Conservation (phyloP, 441 rosid species). For the Erodium trifolium region DNA sequence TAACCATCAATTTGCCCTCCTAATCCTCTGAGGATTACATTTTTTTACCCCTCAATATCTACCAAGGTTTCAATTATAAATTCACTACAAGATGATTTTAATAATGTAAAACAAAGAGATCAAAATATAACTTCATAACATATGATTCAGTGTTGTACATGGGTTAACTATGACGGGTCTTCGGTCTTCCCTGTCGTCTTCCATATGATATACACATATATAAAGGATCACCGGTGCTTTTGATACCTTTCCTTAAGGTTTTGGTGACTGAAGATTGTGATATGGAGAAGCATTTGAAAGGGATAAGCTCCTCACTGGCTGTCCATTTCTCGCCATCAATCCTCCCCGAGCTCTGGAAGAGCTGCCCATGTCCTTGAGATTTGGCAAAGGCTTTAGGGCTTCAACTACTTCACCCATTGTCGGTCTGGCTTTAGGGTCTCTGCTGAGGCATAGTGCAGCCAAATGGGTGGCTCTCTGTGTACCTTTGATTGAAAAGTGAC, state of each 20-base stretch:
- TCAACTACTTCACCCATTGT: conserved; percentile 58
- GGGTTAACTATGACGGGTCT: no score
- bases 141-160: no score
- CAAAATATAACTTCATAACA: no score
- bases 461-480: conserved; percentile 60
- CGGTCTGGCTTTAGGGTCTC: conserved; percentile 62
- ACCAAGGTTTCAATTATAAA: no score
- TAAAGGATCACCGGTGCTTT: no score
- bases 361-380: conserved; percentile 64
- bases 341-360: conserved; percentile 55
- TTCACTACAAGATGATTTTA: no score
- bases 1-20: no score
- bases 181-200: no score
- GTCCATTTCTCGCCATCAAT: conserved; percentile 46
- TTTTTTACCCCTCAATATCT: no score
- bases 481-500: conserved; percentile 57
- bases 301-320: conserved; percentile 46
- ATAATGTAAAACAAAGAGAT: no score
- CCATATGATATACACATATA: no score
- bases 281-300: conserved; percentile 34
- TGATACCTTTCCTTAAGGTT: conserved; percentile 43
- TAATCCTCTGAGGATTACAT: no score
- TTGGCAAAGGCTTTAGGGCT: conserved; percentile 43
- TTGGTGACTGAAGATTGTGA: conserved; percentile 40
- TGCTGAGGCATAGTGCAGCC: conserved; percentile 57